A percentile compares a stretch with the other conserved stretches of the same genome.
Conservation (phyloP, 441 rosid species). For the Melastoma candidum region DNA sequence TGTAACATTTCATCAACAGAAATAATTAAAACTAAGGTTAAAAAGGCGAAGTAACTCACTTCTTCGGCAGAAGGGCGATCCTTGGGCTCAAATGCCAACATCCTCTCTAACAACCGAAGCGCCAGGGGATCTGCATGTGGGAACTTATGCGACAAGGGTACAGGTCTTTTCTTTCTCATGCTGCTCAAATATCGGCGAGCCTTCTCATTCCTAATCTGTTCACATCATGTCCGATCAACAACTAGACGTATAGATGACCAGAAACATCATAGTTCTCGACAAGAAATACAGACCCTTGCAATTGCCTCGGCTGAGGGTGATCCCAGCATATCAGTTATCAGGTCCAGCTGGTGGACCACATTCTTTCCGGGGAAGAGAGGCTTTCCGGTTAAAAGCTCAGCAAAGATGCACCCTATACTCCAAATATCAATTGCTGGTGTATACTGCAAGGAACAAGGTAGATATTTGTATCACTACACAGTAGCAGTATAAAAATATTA, state of each 20-base stretch:
- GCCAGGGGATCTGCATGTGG: constrained; percentile 91
- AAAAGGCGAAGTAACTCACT: constrained; percentile 25
- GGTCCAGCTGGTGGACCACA: constrained; percentile 88
- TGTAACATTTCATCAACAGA: constrained; percentile 7
- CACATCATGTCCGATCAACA: constrained; percentile 3
- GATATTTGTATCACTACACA: neutral
- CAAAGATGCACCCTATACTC: constrained; percentile 97
- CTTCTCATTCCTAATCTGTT: constrained; percentile 92
- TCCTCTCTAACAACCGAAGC: constrained; percentile 72
- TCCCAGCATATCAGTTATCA: constrained; percentile 92
- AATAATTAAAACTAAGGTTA: constrained; percentile 11
- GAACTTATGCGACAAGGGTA: constrained; percentile 79
- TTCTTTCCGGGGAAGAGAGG: constrained; percentile 97
- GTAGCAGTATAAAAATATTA: neutral
- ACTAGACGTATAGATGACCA: constrained; percentile 6
- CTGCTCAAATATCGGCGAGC: constrained; percentile 89
- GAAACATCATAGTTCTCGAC: constrained; percentile 9
- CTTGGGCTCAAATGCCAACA: constrained; percentile 93
- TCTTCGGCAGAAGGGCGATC: constrained; percentile 94
- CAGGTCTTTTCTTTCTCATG: constrained; percentile 83
- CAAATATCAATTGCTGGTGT: constrained; percentile 97
- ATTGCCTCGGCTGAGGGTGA: constrained; percentile 90
- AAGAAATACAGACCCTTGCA: constrained; percentile 52
- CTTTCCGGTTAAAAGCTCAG: constrained; percentile 89
- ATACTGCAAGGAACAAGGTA: constrained; percentile 39